Evolutionary conservation across 805 yeast genomes (phyloP).

Genomic region (Wickerhamiella shivajii): DNA sequence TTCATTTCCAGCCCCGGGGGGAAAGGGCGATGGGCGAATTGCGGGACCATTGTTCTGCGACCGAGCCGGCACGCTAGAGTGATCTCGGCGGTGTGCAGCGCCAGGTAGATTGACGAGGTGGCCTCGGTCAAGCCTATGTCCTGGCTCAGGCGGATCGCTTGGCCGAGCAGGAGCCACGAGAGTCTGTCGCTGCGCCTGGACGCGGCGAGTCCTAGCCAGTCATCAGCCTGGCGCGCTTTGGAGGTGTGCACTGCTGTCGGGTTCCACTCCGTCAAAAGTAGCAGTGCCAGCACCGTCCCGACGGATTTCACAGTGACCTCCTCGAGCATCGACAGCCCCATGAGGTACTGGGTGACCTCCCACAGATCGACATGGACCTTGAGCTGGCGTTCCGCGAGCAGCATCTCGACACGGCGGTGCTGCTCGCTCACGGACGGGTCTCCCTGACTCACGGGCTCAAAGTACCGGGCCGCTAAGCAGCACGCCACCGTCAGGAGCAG

Average conservation of each 20-base stretch:
- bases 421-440: constrained; percentile 2
- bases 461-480: constrained; percentile 69
- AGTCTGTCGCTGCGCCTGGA: constrained; percentile 75
- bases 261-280: constrained; percentile 87
- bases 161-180: constrained; percentile 90
- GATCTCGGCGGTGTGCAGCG: constrained; percentile 74
- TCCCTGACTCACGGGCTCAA: constrained; percentile 30
- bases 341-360: constrained; percentile 67
- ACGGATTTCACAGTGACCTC: constrained; percentile 78
- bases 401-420: too few species aligned
- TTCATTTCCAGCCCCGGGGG: constrained; percentile 34
- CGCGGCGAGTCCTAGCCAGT: constrained; percentile 43
- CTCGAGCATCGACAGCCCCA: constrained; percentile 86
- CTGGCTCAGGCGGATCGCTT: constrained; percentile 74
- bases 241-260: constrained; percentile 88
- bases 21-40: constrained; percentile 43
- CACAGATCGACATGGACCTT: constrained; percentile 68
- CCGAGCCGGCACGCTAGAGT: constrained; percentile 71
- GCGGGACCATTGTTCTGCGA: constrained; percentile 61
- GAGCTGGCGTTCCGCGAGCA: constrained; percentile 17
- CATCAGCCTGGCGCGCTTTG: constrained; percentile 56
- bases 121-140: constrained; percentile 69
- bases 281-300: constrained; percentile 74
- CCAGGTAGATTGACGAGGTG: constrained; percentile 59
- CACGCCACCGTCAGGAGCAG: constrained; percentile 66